Base-by-base conservation (phyloP, 192 early-diverging fungal species). In the Spinellus fusiger region DNA sequence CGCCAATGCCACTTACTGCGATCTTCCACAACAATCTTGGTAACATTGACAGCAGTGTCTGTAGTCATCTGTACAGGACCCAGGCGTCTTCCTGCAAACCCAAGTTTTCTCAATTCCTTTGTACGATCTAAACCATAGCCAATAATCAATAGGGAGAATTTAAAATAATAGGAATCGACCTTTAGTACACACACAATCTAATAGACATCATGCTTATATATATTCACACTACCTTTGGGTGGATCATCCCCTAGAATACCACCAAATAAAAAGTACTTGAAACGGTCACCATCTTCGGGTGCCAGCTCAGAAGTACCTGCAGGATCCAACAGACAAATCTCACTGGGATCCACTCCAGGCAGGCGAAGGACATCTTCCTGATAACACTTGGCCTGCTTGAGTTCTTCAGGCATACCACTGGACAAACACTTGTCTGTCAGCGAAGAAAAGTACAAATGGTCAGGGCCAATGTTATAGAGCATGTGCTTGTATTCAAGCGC, bases 21-120 rank as follows among this genome's bases (percentile, higher is more conserved):
- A 32, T 85, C 75, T 56, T 89, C 84, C 13, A 93, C 64, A 2
- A 93, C 75, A 25, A 75, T 69, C 49, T 85, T 76, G 15, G 91
- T 78, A 16, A 90, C 89, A 48, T 86, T 71, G 48, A 91, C 77
- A 3, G 89, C 89, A 8, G 91, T 93, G 49, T 93, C 91, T 2
- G 91, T 93, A 28, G 91, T 90, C 91, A 93, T 93, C 64, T 93
- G 91, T 13, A 86, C 72, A 1, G 80, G 68, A 18, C 89, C 91
- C 61, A 93, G 73, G 47, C 87, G 86, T 46, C 91, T 77, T 12
- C 77, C 79, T 18, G 76, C 75, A 65, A 90, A 91, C 29, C 88
- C 89, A 4, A 84, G 71, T 53, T 77, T 72, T 62, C 91, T 75
- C 47, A 93, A 68, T 49, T 84, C 77, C 54, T 73, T 66, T 31